Evolutionary conservation across 2,329 filamentous ascomycete genomes (phyloP).

Genomic region (Cercospora citrullina): DNA sequence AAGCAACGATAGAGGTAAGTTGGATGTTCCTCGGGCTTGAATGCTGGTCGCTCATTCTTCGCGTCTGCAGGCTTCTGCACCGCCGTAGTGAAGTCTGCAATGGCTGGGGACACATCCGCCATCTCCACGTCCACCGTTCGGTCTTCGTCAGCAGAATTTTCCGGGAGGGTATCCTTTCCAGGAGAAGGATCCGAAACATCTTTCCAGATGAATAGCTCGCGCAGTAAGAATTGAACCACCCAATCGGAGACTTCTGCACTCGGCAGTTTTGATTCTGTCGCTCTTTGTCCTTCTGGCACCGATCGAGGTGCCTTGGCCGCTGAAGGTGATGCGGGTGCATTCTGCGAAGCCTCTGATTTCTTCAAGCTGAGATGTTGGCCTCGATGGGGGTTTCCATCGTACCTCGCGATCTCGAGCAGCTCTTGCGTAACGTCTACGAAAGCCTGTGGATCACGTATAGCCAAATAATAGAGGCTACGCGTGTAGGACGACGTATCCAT

Average conservation of each 20-base stretch:
- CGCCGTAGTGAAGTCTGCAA: conserved; percentile 14
- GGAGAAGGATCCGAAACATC: conserved; percentile 84
- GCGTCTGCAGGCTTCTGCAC: conserved; percentile 36
- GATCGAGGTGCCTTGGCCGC: conserved; percentile 42
- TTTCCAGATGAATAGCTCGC: conserved; percentile 85
- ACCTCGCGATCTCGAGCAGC: conserved; percentile 71
- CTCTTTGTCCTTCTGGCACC: conserved; percentile 54
- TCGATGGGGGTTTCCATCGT: conserved; percentile 53
- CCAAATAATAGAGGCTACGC: conserved; percentile 74
- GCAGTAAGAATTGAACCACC: conserved; percentile 90
- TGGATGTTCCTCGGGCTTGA: conserved; percentile 89
- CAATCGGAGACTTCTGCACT: conserved; percentile 91
- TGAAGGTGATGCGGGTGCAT: conserved; percentile 28
- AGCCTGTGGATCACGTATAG: conserved; percentile 76
- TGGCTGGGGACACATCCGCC: conserved; percentile 40
- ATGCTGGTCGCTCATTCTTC: conserved; percentile 64
- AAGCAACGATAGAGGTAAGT: conserved; percentile 98
- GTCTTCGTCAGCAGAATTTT: conserved; percentile 37
- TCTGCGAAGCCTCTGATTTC: conserved; percentile 16
- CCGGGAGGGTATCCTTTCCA: conserved; percentile 46
- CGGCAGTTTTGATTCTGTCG: conserved; percentile 72
- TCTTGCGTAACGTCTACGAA: conserved; percentile 90
- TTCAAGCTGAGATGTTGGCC: conserved; percentile 57
- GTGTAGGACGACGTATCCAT: conserved; percentile 72
- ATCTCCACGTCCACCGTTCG: conserved; percentile 53